Evolutionary conservation across 805 yeast species (phyloP).

Genomic region (Isabelozyma pseudorhagii): DNA sequence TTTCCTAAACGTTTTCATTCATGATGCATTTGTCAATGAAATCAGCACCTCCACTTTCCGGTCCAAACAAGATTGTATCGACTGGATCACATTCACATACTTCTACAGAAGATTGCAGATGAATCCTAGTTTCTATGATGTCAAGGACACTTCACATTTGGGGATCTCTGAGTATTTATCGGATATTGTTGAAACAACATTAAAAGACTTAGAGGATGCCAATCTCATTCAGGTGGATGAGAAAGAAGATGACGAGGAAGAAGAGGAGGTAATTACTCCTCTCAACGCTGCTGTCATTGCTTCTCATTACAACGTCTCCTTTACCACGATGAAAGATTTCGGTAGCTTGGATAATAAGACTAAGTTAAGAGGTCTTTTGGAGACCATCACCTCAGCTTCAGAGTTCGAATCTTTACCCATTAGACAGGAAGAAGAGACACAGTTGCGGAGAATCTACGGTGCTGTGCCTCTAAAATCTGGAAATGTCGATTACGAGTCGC

Average conservation of each 20-base stretch:
- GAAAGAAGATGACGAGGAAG: slow-evolving; percentile 35
- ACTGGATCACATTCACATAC: slow-evolving; percentile 82
- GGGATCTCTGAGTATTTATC: slow-evolving; percentile 83
- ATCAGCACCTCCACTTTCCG: slow-evolving; percentile 63
- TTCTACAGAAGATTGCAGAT: slow-evolving; percentile 76
- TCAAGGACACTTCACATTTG: slow-evolving; percentile 54
- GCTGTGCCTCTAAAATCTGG: slow-evolving; percentile 60
- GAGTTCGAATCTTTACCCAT: slow-evolving; percentile 70
- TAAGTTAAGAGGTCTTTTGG: slow-evolving; percentile 59
- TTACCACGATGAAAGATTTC: slow-evolving; percentile 64
- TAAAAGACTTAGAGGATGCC: slow-evolving; percentile 60
- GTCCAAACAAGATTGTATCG: slow-evolving; percentile 80
- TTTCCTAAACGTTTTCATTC: slow-evolving; percentile 51
- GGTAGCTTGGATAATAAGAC: slow-evolving; percentile 52
- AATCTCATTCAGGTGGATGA: slow-evolving; percentile 59
- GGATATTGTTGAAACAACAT: slow-evolving; percentile 70
- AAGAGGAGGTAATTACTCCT: slow-evolving; percentile 48
- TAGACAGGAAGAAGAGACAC: slow-evolving; percentile 54
- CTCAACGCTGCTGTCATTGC: slow-evolving; percentile 72
- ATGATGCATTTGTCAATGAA: slow-evolving; percentile 71
- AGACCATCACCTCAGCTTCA: slow-evolving; percentile 59
- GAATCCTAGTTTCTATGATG: slow-evolving; percentile 90
- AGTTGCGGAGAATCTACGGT: slow-evolving; percentile 50
- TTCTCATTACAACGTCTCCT: slow-evolving; percentile 65
- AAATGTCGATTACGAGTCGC: slow-evolving; percentile 42